These are phyloP conservation scores for Lathyrus tuberosus DNA, from an alignment of 306 rosid species.

Conservation along the genomic window DNA sequence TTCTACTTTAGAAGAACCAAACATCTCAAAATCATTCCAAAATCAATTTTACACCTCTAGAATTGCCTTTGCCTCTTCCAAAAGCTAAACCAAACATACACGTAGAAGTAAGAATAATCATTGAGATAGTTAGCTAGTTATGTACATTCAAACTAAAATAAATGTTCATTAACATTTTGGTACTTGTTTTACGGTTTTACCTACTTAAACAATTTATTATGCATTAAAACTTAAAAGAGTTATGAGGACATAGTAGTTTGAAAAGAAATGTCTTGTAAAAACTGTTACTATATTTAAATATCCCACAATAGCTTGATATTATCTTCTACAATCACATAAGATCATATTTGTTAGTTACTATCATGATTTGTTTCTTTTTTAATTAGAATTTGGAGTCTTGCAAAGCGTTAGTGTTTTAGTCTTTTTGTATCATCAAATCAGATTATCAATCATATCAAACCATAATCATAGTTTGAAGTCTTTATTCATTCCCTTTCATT, in stretches of 20 bases:
- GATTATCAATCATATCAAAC: background rate
- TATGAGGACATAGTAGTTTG: background rate
- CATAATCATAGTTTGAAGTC: background rate
- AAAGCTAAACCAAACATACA: too few relatives aligned
- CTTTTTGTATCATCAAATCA: background rate
- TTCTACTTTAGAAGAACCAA: too few relatives aligned
- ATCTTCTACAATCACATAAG: background rate
- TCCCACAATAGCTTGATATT: background rate
- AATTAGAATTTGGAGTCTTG: background rate
- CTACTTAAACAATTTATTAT: background rate
- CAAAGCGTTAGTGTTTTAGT: background rate
- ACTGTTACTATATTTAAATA: background rate
- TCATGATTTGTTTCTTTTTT: constrained; percentile 8
- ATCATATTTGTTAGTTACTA: background rate
- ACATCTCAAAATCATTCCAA: too few relatives aligned
- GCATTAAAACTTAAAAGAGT: background rate
- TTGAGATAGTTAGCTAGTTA: constrained; percentile 9
- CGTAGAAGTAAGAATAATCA: background rate
- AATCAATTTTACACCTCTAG: too few relatives aligned
- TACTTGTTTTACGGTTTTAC: constrained; percentile 9
- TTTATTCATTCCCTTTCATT: background rate
- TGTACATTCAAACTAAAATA: constrained; percentile 18
- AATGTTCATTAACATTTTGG: constrained; percentile 1
- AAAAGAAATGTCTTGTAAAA: background rate
- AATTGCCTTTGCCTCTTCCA: too few relatives aligned